Percentiles rank a stretch among this genome's conserved stretches.
These are phyloP conservation scores for Starmerella apicola DNA, from an alignment of 805 yeast genomes.

Conservation along the genomic window DNA sequence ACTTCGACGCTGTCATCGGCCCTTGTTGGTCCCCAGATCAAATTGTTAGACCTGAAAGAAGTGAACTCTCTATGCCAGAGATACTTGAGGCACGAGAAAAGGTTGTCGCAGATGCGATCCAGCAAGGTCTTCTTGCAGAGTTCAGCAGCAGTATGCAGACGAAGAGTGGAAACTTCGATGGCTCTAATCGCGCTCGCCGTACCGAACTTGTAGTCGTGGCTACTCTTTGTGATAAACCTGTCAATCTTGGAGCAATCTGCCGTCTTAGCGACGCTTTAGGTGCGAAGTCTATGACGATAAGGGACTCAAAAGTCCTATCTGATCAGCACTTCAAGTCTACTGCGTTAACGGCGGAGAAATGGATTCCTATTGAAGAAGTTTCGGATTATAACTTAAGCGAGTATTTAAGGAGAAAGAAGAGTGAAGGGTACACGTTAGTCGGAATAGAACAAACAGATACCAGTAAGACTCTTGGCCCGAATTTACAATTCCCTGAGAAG, in stretches of 20 bases:
- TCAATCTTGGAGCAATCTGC: slow-evolving; percentile 89
- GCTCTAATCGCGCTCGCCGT: slow-evolving; percentile 40
- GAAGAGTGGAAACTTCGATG: slow-evolving; percentile 80
- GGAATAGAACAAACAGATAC: slow-evolving; percentile 91
- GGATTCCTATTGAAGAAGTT: slow-evolving; percentile 91
- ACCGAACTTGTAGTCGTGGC: slow-evolving; percentile 86
- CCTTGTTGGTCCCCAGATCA: slow-evolving; percentile 10
- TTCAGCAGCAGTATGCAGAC: slow-evolving; percentile 45
- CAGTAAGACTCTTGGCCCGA: slow-evolving; percentile 55
- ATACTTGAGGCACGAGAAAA: slow-evolving; percentile 8
- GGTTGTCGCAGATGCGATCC: slow-evolving; percentile 10
- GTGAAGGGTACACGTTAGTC: slow-evolving; percentile 71
- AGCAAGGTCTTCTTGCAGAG: neutral
- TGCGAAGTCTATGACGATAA: slow-evolving; percentile 66
- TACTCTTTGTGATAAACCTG: slow-evolving; percentile 82
- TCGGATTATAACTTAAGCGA: slow-evolving; percentile 39
- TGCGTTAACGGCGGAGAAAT: slow-evolving; percentile 85
- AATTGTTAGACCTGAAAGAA: slow-evolving; percentile 2
- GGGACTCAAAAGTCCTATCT: slow-evolving; percentile 51
- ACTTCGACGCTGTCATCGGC: slow-evolving; percentile 1
- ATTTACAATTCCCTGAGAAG: slow-evolving; percentile 63
- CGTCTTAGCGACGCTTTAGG: slow-evolving; percentile 86
- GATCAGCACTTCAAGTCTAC: slow-evolving; percentile 69
- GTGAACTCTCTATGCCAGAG: slow-evolving; percentile 4
- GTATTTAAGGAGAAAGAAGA: slow-evolving; percentile 48